Evolutionary conservation across 305 asterid species (phyloP).

Genomic region (Nicotiana rustica): DNA sequence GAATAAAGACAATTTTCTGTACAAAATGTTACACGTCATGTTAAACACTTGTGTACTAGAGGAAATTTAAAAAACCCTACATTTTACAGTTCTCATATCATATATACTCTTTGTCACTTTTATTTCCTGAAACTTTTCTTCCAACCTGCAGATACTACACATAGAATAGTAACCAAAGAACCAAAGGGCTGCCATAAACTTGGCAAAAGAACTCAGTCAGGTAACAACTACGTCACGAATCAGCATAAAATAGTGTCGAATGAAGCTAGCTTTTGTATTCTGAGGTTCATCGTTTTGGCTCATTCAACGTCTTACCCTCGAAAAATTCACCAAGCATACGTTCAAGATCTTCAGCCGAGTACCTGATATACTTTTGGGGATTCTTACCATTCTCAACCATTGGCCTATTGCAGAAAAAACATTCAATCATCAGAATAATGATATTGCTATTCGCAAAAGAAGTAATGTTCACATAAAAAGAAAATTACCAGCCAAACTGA

Average conservation of each 20-base stretch:
- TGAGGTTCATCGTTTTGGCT: constrained; percentile 69
- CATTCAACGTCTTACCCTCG: constrained; percentile 89
- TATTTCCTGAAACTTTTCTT: neutral
- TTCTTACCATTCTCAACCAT: constrained; percentile 90
- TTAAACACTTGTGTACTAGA: neutral
- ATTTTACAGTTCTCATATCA: neutral
- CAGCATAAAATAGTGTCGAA: neutral
- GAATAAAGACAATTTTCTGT: neutral
- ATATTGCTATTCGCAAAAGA: neutral
- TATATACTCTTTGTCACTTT: constrained; percentile 2
- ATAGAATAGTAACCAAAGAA: neutral
- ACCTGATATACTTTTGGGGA: constrained; percentile 93
- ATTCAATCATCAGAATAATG: neutral
- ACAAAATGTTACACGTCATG: neutral
- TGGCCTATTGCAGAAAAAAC: constrained; percentile 57
- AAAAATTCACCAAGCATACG: constrained; percentile 95
- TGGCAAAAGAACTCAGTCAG: constrained; percentile 2
- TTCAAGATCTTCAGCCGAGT: constrained; percentile 94
- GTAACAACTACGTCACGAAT: neutral
- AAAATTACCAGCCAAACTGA: neutral
- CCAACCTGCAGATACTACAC: constrained; percentile 7
- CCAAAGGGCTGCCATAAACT: neutral
- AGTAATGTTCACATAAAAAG: neutral
- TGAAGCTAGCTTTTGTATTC: constrained; percentile 16
- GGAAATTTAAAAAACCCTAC: neutral